phyloP scores from a whole-genome alignment of 2,329 filamentous ascomycete genomes.

The Aureobasidium vineae region DNA sequence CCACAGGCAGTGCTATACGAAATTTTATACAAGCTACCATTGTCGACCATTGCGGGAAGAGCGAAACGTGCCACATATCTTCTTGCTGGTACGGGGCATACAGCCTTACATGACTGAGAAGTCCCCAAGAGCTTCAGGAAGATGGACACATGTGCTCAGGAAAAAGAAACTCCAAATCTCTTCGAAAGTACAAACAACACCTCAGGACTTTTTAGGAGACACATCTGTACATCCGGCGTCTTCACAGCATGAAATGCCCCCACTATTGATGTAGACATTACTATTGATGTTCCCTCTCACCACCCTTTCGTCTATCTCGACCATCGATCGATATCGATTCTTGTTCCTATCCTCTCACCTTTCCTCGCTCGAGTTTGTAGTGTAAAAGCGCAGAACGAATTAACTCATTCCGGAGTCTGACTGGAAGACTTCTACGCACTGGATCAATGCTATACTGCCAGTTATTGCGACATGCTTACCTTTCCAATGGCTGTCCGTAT shows the following conservation, averaged over 20 bases:
- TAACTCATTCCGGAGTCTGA: not conserved
- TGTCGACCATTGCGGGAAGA: too few relatives aligned
- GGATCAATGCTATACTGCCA: not conserved
- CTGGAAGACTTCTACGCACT: not conserved
- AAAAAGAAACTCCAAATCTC: too few relatives aligned
- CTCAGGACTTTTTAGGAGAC: too few relatives aligned
- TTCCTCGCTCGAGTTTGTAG: too few relatives aligned
- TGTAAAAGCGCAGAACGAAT: not conserved
- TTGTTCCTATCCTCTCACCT: not conserved
- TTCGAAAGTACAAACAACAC: too few relatives aligned
- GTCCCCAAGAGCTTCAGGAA: too few relatives aligned
- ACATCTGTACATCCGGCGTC: not conserved
- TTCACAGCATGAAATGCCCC: not conserved
- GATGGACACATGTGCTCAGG: too few relatives aligned
- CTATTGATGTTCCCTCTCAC: not conserved
- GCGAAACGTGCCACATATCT: too few relatives aligned
- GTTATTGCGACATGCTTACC: not conserved
- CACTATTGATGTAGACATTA: not conserved
- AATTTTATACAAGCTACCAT: too few relatives aligned
- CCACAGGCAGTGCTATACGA: not conserved
- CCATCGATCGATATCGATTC: not conserved
- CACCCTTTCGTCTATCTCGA: not conserved
- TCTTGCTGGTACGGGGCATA: too few relatives aligned
- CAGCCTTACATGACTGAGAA: too few relatives aligned
- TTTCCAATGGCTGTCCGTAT: not conserved